Evolutionary conservation across 257 asterid species (phyloP).

Genomic region (Nyctanthes arbortristis): DNA sequence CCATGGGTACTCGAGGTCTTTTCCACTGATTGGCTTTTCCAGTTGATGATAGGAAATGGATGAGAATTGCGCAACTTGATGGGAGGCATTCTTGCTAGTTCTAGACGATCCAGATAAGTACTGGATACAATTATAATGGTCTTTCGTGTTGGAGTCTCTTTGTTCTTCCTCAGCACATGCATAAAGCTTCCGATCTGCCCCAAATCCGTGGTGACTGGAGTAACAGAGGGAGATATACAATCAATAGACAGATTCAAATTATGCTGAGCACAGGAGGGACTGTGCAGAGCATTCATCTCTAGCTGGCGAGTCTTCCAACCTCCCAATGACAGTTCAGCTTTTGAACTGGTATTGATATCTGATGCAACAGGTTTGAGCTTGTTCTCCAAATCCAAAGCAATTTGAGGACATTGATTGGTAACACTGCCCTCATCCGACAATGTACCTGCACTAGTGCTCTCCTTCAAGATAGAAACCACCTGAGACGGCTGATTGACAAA

Average conservation of each 20-base stretch:
- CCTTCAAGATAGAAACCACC: slow-evolving; percentile 29
- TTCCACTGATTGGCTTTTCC: slow-evolving; percentile 34
- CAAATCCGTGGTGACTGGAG: slow-evolving; percentile 73
- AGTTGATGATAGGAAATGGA: slow-evolving; percentile 36
- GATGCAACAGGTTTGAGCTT: slow-evolving; percentile 27
- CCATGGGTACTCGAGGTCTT: slow-evolving; percentile 57
- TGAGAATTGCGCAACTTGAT: slow-evolving; percentile 41
- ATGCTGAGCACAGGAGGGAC: slow-evolving; percentile 25
- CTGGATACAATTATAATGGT: slow-evolving; percentile 25
- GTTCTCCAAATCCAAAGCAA: slow-evolving; percentile 34
- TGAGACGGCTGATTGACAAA: slow-evolving; percentile 28
- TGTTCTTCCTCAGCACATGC: slow-evolving; percentile 35
- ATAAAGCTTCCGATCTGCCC: slow-evolving; percentile 65
- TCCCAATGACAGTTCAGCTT: slow-evolving; percentile 35
- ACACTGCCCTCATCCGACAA: slow-evolving; percentile 31
- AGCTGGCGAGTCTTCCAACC: slow-evolving; percentile 20
- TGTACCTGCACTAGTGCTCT: slow-evolving; percentile 30
- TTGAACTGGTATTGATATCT: slow-evolving; percentile 27
- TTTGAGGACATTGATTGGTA: slow-evolving; percentile 29
- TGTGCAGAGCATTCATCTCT: slow-evolving; percentile 29
- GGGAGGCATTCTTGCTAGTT: slow-evolving; percentile 37
- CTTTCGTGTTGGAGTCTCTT: slow-evolving; percentile 36
- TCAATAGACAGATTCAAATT: slow-evolving; percentile 28
- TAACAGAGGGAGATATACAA: slow-evolving; percentile 30
- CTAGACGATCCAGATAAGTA: slow-evolving; percentile 37